Evolutionary conservation across 1,284 basidiomycete species (phyloP).

Genomic region (Moesziomyces parantarcticus): DNA sequence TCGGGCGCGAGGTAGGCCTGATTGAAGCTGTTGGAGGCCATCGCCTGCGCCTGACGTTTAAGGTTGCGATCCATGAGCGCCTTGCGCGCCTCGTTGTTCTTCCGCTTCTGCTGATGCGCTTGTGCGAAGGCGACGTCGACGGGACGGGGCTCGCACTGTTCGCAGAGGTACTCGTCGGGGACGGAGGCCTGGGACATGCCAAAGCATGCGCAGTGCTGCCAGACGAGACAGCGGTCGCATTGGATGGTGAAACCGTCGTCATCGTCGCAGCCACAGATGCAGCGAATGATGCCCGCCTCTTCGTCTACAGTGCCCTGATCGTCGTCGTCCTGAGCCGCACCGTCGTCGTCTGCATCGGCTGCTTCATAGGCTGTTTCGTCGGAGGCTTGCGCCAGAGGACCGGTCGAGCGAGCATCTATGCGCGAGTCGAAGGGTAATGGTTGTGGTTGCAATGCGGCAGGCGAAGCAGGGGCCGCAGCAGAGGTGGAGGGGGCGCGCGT

Average conservation of each 20-base stretch:
- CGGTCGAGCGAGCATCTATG: not conserved
- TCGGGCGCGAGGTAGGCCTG: slow-evolving; percentile 17
- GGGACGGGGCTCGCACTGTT: slow-evolving; percentile 67
- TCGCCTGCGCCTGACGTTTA: slow-evolving; percentile 38
- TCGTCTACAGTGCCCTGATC: slow-evolving; percentile 61
- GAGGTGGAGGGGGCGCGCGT: not conserved
- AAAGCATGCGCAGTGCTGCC: slow-evolving; percentile 92
- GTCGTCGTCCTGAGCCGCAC: slow-evolving; percentile 40
- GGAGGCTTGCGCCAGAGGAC: not conserved
- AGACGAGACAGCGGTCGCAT: slow-evolving; percentile 86
- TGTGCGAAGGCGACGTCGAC: slow-evolving; percentile 63
- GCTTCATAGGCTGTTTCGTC: slow-evolving; percentile 18
- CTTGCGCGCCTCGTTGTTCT: slow-evolving; percentile 62
- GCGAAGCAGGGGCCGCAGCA: not conserved
- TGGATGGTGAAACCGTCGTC: slow-evolving; percentile 94
- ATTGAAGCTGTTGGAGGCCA: slow-evolving; percentile 26
- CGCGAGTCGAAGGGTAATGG: not conserved
- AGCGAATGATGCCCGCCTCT: slow-evolving; percentile 68
- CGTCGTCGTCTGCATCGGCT: slow-evolving; percentile 25
- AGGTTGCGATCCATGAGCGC: slow-evolving; percentile 49
- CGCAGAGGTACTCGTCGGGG: slow-evolving; percentile 74
- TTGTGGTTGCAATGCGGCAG: slow-evolving; percentile 1
- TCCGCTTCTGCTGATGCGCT: slow-evolving; percentile 58
- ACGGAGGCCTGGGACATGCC: slow-evolving; percentile 71
- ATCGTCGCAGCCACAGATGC: slow-evolving; percentile 77